Evolutionary conservation across 495 filamentous ascomycete species (phyloP), one percentile per base, ranked within the genome.

Genomic region (Venustampulla echinocandica): DNA sequence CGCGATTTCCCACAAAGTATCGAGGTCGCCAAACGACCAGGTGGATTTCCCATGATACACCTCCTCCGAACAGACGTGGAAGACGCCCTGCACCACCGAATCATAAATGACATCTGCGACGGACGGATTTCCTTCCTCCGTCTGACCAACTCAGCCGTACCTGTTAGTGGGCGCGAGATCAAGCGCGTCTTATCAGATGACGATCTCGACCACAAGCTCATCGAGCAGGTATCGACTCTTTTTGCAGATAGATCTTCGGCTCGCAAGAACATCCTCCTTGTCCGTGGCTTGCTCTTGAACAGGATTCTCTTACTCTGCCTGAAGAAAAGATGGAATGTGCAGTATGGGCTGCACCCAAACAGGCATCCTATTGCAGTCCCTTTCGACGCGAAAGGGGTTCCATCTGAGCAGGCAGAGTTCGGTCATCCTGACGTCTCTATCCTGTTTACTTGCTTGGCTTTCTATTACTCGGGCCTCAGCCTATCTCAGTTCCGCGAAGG

Each of bases 351-450:
- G 18, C 64, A 66, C 27, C 67, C 67, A 14, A 25, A 27, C 6
- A 52, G 56, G 18, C 52, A 69, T 18, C 63, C 66, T 0, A 60
- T 65, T n/a, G 67, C 67, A 13, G 60, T 74, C 25, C 61, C 65
- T 10, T 67, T 60, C 33, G 62, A 71, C 17, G 71, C 72, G 2
- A 76, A 76, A 48, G 73, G 71, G 0, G 66, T 66, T 4, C 72
- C 73, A 1, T 69, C 65, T n/a, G 65, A 69, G 6, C 59, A 65
- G 25, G 66, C 71, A 5, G 73, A 77, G 49, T 77, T 60, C 49
- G 71, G 74, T 14, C 73, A 78, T 50, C 73, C 74, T 3, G 74
- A 78, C 53, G 73, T 75, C 4, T 65, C 71, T 7, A 77, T 77
- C 17, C 24, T 75, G 0, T 69, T 76, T 17, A 77, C 74, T 0